phyloP scores from a whole-genome alignment of 345 rosid species.

The Eucalyptus guilfoylei region DNA sequence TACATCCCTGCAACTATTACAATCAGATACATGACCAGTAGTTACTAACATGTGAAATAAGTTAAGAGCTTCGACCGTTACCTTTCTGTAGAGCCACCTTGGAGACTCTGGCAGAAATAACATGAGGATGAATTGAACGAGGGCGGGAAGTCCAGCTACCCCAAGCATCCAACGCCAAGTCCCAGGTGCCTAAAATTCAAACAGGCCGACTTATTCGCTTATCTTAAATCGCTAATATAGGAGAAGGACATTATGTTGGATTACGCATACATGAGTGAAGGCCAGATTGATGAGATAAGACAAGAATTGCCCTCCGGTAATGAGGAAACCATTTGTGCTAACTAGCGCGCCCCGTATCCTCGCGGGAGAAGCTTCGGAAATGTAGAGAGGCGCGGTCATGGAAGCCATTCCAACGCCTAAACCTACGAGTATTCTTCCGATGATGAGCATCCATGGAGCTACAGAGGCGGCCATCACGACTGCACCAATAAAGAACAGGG shows the following conservation, averaged over 20 bases:
- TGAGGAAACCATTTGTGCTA: conserved; percentile 62
- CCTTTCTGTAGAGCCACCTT: conserved; percentile 66
- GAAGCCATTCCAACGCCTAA: conserved; percentile 97
- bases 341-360: conserved; percentile 88
- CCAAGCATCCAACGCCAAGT: conserved; percentile 99
- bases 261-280: conserved; percentile 39
- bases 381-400: conserved; percentile 90
- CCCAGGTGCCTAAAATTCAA: conserved; percentile 31
- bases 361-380: conserved; percentile 89
- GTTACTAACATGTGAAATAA: neutral
- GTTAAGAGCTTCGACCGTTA: neutral
- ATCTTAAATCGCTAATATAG: neutral
- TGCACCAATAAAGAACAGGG: conserved; percentile 58
- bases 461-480: conserved; percentile 67
- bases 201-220: neutral
- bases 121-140: conserved; percentile 61
- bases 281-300: conserved; percentile 81
- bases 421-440: conserved; percentile 78
- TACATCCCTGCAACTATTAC: neutral
- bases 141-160: conserved; percentile 50
- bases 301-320: conserved; percentile 83
- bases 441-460: conserved; percentile 48
- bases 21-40: neutral
- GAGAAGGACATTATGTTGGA: neutral
- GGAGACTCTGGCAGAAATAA: conserved; percentile 77